phyloP scores from a whole-genome alignment of 768 basidiomycete genomes.

The Paxillus rubicundulus region DNA sequence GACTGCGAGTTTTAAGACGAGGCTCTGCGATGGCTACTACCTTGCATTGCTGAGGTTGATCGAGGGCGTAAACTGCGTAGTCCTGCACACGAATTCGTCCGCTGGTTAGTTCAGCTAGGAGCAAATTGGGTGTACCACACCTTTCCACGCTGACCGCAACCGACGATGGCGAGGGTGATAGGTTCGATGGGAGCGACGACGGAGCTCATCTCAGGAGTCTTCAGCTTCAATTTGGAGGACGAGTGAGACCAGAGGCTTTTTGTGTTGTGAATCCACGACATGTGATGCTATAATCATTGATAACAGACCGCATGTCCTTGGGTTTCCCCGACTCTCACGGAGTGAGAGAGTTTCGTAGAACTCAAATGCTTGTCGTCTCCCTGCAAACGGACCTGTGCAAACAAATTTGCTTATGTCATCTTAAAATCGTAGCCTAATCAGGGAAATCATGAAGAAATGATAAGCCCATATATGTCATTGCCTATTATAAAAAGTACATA shows the following conservation, averaged over 20 bases:
- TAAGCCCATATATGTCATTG: too few relatives aligned
- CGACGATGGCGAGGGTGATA: slow-evolving; percentile 73
- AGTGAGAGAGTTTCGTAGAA: too few relatives aligned
- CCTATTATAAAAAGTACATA: too few relatives aligned
- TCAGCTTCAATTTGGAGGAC: slow-evolving; percentile 24
- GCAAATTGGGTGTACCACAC: slow-evolving; percentile 35
- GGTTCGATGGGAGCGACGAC: slow-evolving; percentile 27
- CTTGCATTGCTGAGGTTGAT: slow-evolving; percentile 61
- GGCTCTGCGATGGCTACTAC: slow-evolving; percentile 88
- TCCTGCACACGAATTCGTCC: slow-evolving; percentile 35
- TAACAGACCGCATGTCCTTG: neutral
- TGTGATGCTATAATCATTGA: slow-evolving; percentile 14
- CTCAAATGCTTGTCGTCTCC: too few relatives aligned
- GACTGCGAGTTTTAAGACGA: slow-evolving; percentile 57
- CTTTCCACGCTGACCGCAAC: slow-evolving; percentile 81
- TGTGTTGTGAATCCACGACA: slow-evolving; percentile 24
- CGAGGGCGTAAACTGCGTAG: slow-evolving; percentile 63
- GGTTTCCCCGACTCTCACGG: too few relatives aligned
- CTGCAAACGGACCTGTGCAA: too few relatives aligned
- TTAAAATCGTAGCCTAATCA: too few relatives aligned
- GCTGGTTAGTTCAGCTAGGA: neutral
- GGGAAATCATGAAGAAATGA: too few relatives aligned
- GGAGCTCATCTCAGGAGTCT: slow-evolving; percentile 16
- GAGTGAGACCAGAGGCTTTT: slow-evolving; percentile 37
- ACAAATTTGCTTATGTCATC: too few relatives aligned